These are phyloP conservation scores for Choiromyces venosus DNA, from an alignment of 495 filamentous ascomycete genomes.

Conservation along the genomic window DNA sequence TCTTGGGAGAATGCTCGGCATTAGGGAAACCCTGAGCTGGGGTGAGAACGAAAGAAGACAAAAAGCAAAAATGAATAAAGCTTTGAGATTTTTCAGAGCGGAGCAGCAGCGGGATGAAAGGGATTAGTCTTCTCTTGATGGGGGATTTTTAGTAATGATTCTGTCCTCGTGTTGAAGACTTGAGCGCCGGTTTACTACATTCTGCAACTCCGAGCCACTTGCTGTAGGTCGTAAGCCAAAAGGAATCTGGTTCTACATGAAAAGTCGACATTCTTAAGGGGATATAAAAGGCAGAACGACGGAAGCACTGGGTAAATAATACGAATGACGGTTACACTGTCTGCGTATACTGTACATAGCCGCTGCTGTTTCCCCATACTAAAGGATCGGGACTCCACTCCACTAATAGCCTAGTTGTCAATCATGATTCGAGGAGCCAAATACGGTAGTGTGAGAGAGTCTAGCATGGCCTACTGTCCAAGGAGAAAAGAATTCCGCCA, in stretches of 20 bases:
- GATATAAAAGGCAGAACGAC: not conserved
- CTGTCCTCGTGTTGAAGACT: not conserved
- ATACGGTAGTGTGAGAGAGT: not conserved
- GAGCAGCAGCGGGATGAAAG: not conserved
- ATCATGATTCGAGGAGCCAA: not conserved
- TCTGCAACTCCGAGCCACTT: not conserved
- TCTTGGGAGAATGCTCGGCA: not conserved
- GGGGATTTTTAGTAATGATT: not conserved
- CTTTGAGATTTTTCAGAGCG: not conserved
- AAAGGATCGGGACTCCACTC: not conserved
- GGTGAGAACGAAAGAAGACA: not conserved
- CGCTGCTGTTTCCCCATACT: not conserved
- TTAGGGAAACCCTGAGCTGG: not conserved
- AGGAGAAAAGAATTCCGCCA: not conserved
- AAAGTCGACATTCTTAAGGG: not conserved
- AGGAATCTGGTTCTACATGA: not conserved
- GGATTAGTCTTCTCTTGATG: not conserved
- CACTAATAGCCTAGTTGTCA: not conserved
- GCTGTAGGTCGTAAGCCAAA: not conserved
- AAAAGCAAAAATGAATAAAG: not conserved
- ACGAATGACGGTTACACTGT: not conserved
- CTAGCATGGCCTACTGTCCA: not conserved
- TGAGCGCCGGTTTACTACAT: not conserved
- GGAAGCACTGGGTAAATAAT: conserved; percentile 4
- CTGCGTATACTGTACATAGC: not conserved